These are phyloP conservation scores for Apiospora hydei DNA, from an alignment of 2,329 filamentous ascomycete genomes.

Conservation along the genomic window DNA sequence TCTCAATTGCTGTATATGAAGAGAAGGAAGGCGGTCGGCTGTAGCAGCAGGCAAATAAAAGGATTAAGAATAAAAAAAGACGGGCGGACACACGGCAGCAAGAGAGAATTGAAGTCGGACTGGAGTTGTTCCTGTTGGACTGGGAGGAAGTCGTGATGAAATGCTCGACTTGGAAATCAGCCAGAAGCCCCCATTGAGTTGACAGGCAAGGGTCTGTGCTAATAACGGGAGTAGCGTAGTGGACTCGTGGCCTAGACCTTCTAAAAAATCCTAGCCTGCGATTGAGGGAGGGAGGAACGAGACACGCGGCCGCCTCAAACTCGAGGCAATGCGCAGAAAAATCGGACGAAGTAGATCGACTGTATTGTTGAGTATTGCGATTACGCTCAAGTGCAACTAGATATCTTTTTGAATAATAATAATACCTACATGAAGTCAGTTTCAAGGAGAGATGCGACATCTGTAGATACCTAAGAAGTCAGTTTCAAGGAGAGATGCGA, in stretches of 20 bases:
- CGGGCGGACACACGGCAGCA: neutral
- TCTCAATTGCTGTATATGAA: neutral
- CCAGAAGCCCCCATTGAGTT: slow-evolving; percentile 5
- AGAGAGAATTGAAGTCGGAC: slow-evolving; percentile 10
- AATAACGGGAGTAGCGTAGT: slow-evolving; percentile 10
- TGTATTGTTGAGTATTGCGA: neutral
- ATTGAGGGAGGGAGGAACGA: slow-evolving; percentile 11
- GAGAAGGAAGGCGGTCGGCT: slow-evolving; percentile 2
- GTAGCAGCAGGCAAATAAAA: neutral
- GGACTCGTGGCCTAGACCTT: slow-evolving; percentile 21
- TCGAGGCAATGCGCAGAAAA: neutral
- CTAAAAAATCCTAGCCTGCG: neutral
- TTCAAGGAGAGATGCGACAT: neutral
- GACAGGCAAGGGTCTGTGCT: slow-evolving; percentile 11
- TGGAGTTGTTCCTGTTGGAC: neutral
- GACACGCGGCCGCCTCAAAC: slow-evolving; percentile 17
- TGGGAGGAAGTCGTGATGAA: slow-evolving; percentile 13
- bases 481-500: neutral
- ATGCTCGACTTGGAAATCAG: slow-evolving; percentile 12
- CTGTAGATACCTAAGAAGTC: neutral
- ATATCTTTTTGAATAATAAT: too few species aligned
- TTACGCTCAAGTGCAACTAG: neutral
- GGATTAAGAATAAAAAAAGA: neutral
- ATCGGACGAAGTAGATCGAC: neutral
- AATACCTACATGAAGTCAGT: neutral